Evolutionary conservation across 352 stramenopile genomes (phyloP).

Genomic region (Blastocystis sp.): DNA sequence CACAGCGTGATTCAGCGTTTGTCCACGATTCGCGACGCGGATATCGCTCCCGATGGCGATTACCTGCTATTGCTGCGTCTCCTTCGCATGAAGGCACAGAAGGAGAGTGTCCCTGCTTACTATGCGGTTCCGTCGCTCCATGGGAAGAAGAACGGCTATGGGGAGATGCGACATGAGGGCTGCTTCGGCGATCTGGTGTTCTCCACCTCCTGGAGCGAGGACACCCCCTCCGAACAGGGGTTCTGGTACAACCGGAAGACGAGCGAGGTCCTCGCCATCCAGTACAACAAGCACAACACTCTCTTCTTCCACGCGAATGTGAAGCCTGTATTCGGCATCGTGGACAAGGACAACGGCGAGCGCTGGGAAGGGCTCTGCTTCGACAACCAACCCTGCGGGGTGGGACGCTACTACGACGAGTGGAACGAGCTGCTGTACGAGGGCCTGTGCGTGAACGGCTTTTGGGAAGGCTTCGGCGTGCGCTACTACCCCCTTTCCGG

Average conservation of each 20-base stretch:
- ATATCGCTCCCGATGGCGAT: background rate
- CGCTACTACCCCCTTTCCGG: background rate
- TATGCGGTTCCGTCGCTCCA: slow-evolving; percentile 14
- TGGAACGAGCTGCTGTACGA: slow-evolving; percentile 21
- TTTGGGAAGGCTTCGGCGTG: slow-evolving; percentile 30
- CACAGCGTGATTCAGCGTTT: background rate
- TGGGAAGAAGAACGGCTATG: slow-evolving; percentile 50
- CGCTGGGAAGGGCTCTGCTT: slow-evolving; percentile 26
- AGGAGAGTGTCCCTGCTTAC: background rate
- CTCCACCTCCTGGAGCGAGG: slow-evolving; percentile 10
- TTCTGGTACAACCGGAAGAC: slow-evolving; percentile 35
- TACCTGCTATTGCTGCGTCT: background rate
- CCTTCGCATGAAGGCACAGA: background rate
- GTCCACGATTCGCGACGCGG: background rate
- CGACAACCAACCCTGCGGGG: background rate
- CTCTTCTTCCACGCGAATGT: background rate
- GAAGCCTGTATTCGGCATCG: background rate
- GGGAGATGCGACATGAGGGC: background rate
- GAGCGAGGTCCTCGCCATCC: background rate
- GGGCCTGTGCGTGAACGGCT: background rate
- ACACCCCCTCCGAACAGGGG: background rate
- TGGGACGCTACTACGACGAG: slow-evolving; percentile 46
- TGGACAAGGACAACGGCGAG: slow-evolving; percentile 34
- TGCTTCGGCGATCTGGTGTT: background rate
- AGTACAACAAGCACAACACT: background rate